Evolutionary conservation across 208 protist genomes (phyloP).

Genomic region (Lotmaria passim): DNA sequence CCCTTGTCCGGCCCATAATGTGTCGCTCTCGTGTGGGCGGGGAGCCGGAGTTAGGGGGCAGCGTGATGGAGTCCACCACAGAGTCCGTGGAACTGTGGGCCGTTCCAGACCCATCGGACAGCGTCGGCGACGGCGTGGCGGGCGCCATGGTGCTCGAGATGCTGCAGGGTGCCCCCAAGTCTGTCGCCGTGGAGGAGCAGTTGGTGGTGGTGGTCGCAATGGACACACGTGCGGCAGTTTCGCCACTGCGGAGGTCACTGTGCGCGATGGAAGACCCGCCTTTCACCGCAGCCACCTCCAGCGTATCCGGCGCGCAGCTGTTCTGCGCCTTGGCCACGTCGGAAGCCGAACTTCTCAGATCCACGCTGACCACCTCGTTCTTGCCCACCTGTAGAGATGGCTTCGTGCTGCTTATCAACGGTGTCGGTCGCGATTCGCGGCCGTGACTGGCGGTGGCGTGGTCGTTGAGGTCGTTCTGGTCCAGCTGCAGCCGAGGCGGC

Average conservation of each 20-base stretch:
- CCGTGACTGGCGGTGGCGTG: too few species aligned
- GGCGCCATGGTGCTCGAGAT: slow-evolving; percentile 12
- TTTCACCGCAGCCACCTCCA: background rate
- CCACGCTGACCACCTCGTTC: background rate
- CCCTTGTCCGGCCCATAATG: too few species aligned
- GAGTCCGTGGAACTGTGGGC: background rate
- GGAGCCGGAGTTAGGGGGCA: too few species aligned
- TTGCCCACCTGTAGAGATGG: background rate
- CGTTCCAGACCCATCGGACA: background rate
- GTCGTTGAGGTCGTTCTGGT: background rate
- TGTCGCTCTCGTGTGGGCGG: too few species aligned
- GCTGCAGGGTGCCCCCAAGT: slow-evolving; percentile 9
- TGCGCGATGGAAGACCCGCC: background rate
- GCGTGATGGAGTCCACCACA: too few species aligned
- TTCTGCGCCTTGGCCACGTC: background rate
- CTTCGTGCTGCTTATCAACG: background rate
- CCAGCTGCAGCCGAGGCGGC: slow-evolving; percentile 4
- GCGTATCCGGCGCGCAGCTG: background rate
- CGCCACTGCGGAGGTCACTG: background rate
- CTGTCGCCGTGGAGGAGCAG: background rate
- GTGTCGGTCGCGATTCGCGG: background rate
- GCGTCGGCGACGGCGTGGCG: background rate
- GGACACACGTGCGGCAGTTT: background rate
- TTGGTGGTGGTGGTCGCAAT: background rate
- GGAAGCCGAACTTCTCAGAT: background rate